These are phyloP conservation scores for Halophytophthora batemanensis DNA, from an alignment of 352 stramenopile genomes.

Conservation along the genomic window DNA sequence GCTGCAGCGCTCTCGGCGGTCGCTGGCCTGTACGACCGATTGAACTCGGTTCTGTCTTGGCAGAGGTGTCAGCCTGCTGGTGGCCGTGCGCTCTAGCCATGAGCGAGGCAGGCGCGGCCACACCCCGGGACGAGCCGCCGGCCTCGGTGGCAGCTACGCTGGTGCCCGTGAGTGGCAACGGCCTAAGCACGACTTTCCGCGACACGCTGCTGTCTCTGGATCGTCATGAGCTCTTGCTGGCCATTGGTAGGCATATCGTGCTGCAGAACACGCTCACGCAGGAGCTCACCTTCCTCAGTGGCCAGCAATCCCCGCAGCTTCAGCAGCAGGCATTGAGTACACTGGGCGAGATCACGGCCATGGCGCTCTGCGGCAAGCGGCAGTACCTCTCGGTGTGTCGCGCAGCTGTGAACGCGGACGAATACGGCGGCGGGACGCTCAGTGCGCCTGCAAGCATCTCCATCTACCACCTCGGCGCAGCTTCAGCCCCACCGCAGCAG, in stretches of 20 bases:
- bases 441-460: slow-evolving; percentile 29
- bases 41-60: too few relatives aligned
- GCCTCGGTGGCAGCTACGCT: slow-evolving; percentile 15
- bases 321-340: slow-evolving; percentile 1
- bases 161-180: slow-evolving; percentile 46
- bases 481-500: slow-evolving; percentile 1
- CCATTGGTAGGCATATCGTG: slow-evolving; percentile 60
- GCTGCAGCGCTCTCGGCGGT: too few relatives aligned
- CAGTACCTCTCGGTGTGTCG: slow-evolving; percentile 55
- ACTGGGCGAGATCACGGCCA: slow-evolving; percentile 66
- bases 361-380: slow-evolving; percentile 60
- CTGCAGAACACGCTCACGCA: slow-evolving; percentile 66
- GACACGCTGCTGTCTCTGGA: slow-evolving; percentile 56
- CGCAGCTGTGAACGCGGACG: slow-evolving; percentile 25
- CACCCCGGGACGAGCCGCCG: slow-evolving; percentile 1
- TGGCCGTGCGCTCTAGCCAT: slow-evolving; percentile 2
- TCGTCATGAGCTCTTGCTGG: slow-evolving; percentile 58
- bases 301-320: slow-evolving; percentile 10
- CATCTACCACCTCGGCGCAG: slow-evolving; percentile 26
- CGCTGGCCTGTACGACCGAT: too few relatives aligned
- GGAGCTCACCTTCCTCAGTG: slow-evolving; percentile 49
- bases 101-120: slow-evolving; percentile 3
- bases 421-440: slow-evolving; percentile 1
- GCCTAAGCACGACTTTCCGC: slow-evolving; percentile 44
- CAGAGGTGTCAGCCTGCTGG: too few relatives aligned